Evolutionary conservation across 169 alveolate genomes (phyloP).

Genomic region (Eimeria maxima): DNA sequence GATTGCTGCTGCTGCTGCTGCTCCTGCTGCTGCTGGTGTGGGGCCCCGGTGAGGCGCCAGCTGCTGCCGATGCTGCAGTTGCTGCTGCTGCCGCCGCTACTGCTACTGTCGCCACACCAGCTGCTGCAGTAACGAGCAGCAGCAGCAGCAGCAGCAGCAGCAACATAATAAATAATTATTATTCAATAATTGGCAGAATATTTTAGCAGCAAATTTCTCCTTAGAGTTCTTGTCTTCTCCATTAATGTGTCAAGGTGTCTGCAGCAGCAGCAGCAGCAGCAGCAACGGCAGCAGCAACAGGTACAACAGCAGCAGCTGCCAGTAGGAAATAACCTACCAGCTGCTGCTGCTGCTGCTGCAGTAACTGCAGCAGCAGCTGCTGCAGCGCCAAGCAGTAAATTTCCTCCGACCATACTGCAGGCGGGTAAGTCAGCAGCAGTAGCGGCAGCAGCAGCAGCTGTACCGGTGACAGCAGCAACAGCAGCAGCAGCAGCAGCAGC

Average conservation of each 20-base stretch:
- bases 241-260: background rate
- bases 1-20: background rate
- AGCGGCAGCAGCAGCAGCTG: too few relatives aligned
- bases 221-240: background rate
- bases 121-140: background rate
- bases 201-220: background rate
- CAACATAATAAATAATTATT: background rate
- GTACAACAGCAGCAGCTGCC: background rate
- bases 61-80: background rate
- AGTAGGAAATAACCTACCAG: too few relatives aligned
- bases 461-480: background rate
- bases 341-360: too few relatives aligned
- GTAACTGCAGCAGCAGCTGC: too few relatives aligned
- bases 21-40: background rate
- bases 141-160: background rate
- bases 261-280: conserved; percentile 44
- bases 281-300: background rate
- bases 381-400: too few relatives aligned
- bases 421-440: too few relatives aligned
- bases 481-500: background rate
- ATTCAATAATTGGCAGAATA: background rate
- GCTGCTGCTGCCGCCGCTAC: background rate
- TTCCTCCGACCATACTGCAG: too few relatives aligned
- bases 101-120: too few relatives aligned
- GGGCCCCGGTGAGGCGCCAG: conserved; percentile 28